Evolutionary conservation across 345 rosid species (phyloP).

Genomic region (Hirschfeldia incana): DNA sequence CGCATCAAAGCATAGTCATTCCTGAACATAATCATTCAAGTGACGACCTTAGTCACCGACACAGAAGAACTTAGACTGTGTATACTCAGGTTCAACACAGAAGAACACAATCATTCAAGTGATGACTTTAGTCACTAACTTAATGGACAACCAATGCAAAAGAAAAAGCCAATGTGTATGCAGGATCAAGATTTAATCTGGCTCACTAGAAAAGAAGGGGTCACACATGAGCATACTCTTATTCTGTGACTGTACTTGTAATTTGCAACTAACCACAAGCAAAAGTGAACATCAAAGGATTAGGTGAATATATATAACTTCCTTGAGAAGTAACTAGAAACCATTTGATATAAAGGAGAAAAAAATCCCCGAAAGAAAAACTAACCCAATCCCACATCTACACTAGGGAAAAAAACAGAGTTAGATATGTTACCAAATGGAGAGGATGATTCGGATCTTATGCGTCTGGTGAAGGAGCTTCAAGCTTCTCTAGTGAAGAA

Average conservation of each 20-base stretch:
- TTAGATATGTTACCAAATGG: constrained; percentile 45
- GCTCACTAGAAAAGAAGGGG: background rate
- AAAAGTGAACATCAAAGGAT: constrained; percentile 33
- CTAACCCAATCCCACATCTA: constrained; percentile 16
- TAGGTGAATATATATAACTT: constrained; percentile 38
- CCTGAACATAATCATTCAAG: constrained; percentile 25
- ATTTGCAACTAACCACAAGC: constrained; percentile 9
- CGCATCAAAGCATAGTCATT: constrained; percentile 21
- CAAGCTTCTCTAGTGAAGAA: constrained; percentile 57
- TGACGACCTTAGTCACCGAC: constrained; percentile 3
- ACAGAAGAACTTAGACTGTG: constrained; percentile 1
- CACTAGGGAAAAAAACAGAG: constrained; percentile 3
- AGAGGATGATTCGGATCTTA: constrained; percentile 56
- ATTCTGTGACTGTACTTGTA: constrained; percentile 13
- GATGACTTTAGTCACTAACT: background rate
- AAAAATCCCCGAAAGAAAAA: background rate
- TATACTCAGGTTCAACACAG: background rate
- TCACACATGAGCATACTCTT: constrained; percentile 20
- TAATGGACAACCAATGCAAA: background rate
- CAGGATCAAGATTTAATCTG: background rate
- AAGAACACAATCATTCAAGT: background rate
- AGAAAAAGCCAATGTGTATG: background rate
- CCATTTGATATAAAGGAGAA: constrained; percentile 30
- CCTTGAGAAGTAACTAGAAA: constrained; percentile 12
- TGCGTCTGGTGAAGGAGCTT: constrained; percentile 60